These are phyloP conservation scores for Cryphonectria naterciae DNA, from an alignment of 2,329 filamentous ascomycete genomes.

Conservation along the genomic window DNA sequence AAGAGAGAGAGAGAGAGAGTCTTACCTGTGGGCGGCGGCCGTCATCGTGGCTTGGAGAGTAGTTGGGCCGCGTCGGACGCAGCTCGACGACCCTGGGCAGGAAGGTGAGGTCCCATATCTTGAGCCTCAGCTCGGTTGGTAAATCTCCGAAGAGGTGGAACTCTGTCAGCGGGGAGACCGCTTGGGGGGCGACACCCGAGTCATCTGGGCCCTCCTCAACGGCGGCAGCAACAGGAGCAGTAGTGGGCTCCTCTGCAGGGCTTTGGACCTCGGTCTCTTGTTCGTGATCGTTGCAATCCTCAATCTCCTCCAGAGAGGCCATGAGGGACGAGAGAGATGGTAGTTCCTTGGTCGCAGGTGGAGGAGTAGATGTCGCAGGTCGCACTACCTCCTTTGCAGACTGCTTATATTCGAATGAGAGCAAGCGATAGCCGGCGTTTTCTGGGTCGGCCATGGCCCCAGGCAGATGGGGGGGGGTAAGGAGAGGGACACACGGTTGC, in stretches of 20 bases:
- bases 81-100: conserved; percentile 41
- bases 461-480: not conserved
- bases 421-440: conserved; percentile 22
- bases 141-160: conserved; percentile 39
- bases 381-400: not conserved
- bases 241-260: not conserved
- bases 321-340: conserved; percentile 22
- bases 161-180: not conserved
- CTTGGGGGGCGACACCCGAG: not conserved
- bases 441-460: conserved; percentile 18
- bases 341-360: conserved; percentile 1
- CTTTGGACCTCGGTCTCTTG: not conserved
- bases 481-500: not conserved
- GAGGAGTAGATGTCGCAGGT: not conserved
- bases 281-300: not conserved
- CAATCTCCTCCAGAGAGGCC: conserved; percentile 8
- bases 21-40: conserved; percentile 24
- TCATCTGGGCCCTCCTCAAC: not conserved
- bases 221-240: not conserved
- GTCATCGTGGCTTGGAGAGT: conserved; percentile 33
- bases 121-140: conserved; percentile 42
- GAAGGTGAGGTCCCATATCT: conserved; percentile 42
- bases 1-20: not conserved
- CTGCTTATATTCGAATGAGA: conserved; percentile 23
- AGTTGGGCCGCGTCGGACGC: conserved; percentile 38